A percentile compares a stretch with the other conserved stretches of the same genome.
These are phyloP conservation scores for Cordyceps militaris DNA, from an alignment of 2,329 filamentous ascomycete species.

Conservation along the genomic window DNA sequence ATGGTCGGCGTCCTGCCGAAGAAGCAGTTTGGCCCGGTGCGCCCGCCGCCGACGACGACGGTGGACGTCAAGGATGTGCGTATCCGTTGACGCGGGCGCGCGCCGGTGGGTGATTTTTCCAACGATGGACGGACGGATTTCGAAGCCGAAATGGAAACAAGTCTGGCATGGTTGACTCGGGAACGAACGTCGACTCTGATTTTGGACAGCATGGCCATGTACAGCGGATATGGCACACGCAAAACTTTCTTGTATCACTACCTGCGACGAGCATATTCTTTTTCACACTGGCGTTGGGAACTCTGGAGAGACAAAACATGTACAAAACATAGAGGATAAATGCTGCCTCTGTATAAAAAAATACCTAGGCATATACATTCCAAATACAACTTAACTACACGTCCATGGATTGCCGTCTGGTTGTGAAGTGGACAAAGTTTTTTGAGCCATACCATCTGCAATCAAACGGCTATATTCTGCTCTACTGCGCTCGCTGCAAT, in stretches of 20 bases:
- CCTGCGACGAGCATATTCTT: neutral
- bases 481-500: neutral
- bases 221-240: neutral
- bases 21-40: conserved; percentile 29
- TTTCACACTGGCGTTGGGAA: conserved; percentile 5
- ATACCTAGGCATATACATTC: neutral
- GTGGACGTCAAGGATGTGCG: conserved; percentile 23
- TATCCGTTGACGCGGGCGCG: conserved; percentile 20
- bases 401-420: too few relatives aligned
- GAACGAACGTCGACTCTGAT: neutral
- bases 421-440: too few relatives aligned
- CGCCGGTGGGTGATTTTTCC: too few relatives aligned
- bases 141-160: neutral
- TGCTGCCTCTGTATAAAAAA: neutral
- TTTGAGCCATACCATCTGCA: too few relatives aligned
- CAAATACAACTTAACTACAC: neutral
- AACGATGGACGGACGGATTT: neutral
- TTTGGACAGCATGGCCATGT: neutral
- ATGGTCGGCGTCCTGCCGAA: conserved; percentile 55
- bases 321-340: neutral
- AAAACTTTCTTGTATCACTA: conserved; percentile 6
- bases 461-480: neutral
- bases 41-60: neutral
- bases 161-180: neutral
- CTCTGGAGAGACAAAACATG: neutral